Percentiles rank a stretch among this genome's conserved stretches.
Evolutionary conservation across 75 land plant genomes (phyloP).

Genomic region (Pinus taeda): DNA sequence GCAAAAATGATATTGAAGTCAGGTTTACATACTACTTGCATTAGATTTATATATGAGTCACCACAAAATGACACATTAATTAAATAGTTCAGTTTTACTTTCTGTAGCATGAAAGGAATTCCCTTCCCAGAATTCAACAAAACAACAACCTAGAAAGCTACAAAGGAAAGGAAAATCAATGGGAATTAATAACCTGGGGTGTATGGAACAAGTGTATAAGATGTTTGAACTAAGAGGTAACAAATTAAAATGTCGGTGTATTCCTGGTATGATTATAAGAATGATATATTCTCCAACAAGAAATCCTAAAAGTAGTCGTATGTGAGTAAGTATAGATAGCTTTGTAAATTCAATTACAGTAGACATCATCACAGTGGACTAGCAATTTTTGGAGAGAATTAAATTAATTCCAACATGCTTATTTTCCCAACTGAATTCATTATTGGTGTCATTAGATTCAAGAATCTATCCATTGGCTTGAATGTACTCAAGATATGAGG

Average conservation of each 20-base stretch:
- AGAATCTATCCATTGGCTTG: slow-evolving; percentile 53
- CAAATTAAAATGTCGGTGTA: slow-evolving; percentile 75
- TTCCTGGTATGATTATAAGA: slow-evolving; percentile 37
- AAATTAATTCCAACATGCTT: slow-evolving; percentile 77
- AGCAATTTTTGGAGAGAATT: slow-evolving; percentile 47
- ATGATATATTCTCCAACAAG: slow-evolving; percentile 20
- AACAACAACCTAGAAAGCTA: not conserved
- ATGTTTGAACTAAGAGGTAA: slow-evolving; percentile 44
- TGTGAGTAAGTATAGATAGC: no score
- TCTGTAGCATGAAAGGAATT: no score
- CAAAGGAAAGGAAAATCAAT: not conserved
- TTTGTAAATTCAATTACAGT: no score
- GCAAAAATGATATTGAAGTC: slow-evolving; percentile 68
- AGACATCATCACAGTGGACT: no score
- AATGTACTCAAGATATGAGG: slow-evolving; percentile 52
- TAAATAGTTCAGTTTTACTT: no score
- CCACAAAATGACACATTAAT: slow-evolving; percentile 14
- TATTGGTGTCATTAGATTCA: slow-evolving; percentile 54
- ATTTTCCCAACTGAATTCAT: slow-evolving; percentile 85
- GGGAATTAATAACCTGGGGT: slow-evolving; percentile 36
- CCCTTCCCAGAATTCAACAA: no score
- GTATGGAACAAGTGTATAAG: slow-evolving; percentile 37
- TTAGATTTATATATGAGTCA: slow-evolving; percentile 62
- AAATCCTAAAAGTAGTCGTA: slow-evolving; percentile 27
- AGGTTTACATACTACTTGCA: slow-evolving; percentile 67